These are phyloP conservation scores for Triadica sebifera DNA, from an alignment of 345 rosid genomes.

Conservation along the genomic window DNA sequence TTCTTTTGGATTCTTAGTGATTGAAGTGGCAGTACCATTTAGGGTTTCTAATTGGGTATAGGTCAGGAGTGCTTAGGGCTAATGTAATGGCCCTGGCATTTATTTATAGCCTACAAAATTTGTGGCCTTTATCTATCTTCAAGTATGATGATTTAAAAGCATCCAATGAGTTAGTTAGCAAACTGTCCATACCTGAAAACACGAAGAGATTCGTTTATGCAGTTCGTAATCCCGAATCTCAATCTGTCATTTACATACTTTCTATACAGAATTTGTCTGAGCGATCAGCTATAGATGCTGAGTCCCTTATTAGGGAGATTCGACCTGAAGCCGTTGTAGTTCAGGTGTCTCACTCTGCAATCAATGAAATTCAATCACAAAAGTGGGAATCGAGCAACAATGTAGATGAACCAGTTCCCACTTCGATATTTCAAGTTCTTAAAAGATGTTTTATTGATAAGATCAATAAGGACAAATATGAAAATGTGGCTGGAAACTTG, in stretches of 20 bases:
- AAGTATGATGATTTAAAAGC: conserved; percentile 54
- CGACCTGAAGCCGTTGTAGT: conserved; percentile 78
- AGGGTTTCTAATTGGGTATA: not conserved
- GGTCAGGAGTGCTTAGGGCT: conserved; percentile 4
- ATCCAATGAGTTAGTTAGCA: conserved; percentile 56
- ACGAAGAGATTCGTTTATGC: conserved; percentile 76
- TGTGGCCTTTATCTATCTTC: conserved; percentile 74
- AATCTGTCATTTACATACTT: conserved; percentile 70
- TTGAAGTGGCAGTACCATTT: not conserved
- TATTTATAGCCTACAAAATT: conserved; percentile 38
- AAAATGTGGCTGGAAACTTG: conserved; percentile 64
- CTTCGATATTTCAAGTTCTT: conserved; percentile 68
- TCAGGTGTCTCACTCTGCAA: conserved; percentile 46
- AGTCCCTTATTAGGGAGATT: conserved; percentile 62
- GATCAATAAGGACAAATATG: conserved; percentile 71
- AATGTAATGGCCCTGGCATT: conserved; percentile 46
- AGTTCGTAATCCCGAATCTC: conserved; percentile 50
- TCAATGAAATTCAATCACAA: conserved; percentile 43
- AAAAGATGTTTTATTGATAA: conserved; percentile 66
- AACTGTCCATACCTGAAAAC: conserved; percentile 61
- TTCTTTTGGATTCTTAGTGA: not conserved
- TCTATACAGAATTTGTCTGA: conserved; percentile 76
- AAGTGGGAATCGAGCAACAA: conserved; percentile 37
- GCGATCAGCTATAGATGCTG: conserved; percentile 70
- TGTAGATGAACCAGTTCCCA: conserved; percentile 50